Evolutionary conservation across 257 asterid genomes (phyloP), one percentile per base, ranked within the genome.

Genomic region (Anisodus tanguticus): DNA sequence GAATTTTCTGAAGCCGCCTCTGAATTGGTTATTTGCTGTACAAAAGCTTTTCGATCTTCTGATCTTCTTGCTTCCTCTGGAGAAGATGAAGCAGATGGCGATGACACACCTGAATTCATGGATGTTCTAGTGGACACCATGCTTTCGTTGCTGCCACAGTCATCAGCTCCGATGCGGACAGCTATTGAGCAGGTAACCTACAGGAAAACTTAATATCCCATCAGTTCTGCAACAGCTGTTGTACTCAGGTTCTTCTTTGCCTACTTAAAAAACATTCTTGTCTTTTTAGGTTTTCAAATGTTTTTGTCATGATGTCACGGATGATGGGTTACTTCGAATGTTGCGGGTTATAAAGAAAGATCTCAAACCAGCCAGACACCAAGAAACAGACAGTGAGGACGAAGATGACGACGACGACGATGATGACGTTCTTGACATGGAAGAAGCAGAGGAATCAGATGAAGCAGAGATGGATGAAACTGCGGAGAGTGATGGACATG

Each of bases 101-200:
- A 94, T 49, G 92, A 84, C 59, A 84, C 88, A 22, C 98, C 98
- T 51, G 87, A 90, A 72, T 81, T 91, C 80, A 95, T 97, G 98
- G 98, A 97, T 64, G 99, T 97, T 26, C 95, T 97, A 85, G 95
- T 97, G 84, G 98, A 95, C 88, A 92, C 98, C 19, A 90, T 97
- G 97, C 98, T 97, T 85, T 95, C 99, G 16, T 85, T 97, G 71
- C 91, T 97, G 87, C 98, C 99, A 2, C 97, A 97, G 87, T 95
- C 98, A 69, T 90, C 98, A 55, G 93, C 98, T 82, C 97, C 99
- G 41, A 57, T 93, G 89, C 93, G 98, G 19, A 90, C 98, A 58
- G 91, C 99, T 67, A 92, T 97, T 86, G 99, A 97, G 89, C 98
- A 88, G 97, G 99, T 93, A 60, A 84, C 84, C 87, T 80, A 79